Evolutionary conservation across 768 basidiomycete genomes (phyloP).

Genomic region (Lactifluus piperatus): DNA sequence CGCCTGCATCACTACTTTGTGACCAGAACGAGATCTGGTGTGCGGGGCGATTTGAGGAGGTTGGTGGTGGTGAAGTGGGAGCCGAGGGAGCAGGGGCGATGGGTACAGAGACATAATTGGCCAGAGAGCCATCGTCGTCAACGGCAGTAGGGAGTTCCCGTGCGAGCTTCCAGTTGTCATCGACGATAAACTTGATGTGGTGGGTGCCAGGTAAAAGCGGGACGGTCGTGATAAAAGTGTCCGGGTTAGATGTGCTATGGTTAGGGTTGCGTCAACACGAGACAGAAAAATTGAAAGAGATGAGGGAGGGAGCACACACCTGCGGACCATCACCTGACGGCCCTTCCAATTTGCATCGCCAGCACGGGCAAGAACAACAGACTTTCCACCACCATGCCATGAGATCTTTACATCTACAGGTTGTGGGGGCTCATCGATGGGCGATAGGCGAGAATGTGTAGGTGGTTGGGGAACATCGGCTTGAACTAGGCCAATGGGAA

Average conservation of each 20-base stretch:
- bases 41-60: slow-evolving; percentile 19
- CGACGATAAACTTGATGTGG: slow-evolving; percentile 91
- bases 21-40: slow-evolving; percentile 37
- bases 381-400: slow-evolving; percentile 55
- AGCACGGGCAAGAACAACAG: slow-evolving; percentile 60
- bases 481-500: slow-evolving; percentile 41
- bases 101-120: slow-evolving; percentile 83
- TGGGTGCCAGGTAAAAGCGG: slow-evolving; percentile 82
- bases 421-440: slow-evolving; percentile 18
- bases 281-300: slow-evolving; percentile 11
- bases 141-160: slow-evolving; percentile 81
- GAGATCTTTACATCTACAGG: slow-evolving; percentile 34
- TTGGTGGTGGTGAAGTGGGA: slow-evolving; percentile 29
- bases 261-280: slow-evolving; percentile 10
- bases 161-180: slow-evolving; percentile 75
- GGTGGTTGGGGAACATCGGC: slow-evolving; percentile 25
- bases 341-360: slow-evolving; percentile 75
- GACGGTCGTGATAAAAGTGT: slow-evolving; percentile 34
- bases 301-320: slow-evolving; percentile 36
- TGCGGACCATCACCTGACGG: slow-evolving; percentile 51
- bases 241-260: slow-evolving; percentile 20
- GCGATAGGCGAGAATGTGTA: slow-evolving; percentile 7
- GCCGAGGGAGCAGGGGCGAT: slow-evolving; percentile 26
- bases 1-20: slow-evolving; percentile 22
- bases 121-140: slow-evolving; percentile 88